Base-by-base conservation (phyloP, 257 asterid species). In the Solanum tarapatanum region DNA sequence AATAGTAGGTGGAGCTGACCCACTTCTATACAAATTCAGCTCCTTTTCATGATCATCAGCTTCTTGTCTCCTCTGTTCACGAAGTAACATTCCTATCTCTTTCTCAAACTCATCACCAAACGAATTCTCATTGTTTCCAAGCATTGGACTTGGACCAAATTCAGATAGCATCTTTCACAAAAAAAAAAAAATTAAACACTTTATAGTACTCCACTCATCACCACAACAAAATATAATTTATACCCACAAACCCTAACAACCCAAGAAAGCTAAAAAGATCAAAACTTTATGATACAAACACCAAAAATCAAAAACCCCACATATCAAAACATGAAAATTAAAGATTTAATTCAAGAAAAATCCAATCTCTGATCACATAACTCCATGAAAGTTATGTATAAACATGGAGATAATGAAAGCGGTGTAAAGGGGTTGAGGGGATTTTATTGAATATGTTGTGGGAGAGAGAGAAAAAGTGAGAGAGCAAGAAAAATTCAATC, bases 1-100 rank as follows among this genome's bases (percentile, higher is more conserved):
- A 70, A 97, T 96, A 84, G 99, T 97, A 37, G 99, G 99, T 21
- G 99, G 99, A 74, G 99, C 99, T 28, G 99, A 97, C 82, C 99
- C 99, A 89, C 99, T 97, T 91, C 99, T 92, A 83, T 88, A 97
- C 93, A 97, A 89, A 91, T 96, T 97, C 89, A 95, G 94, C 93
- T 97, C 99, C 91, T 91, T 96, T 86, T 96, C 99, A 69, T 51
- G 96, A 90, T 96, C 99, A 93, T 93, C 98, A n/a, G 93, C 92
- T 28, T 93, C 98, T 19, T 91, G 95, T 86, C 96, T 89, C 88
- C 96, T 82, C 92, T 91, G 97, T 33, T 95, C 99, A 23, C 94
- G 93, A 79, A 95, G 97, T 90, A 94, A 70, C 82, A 92, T 24
- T 33, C 98, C 96, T 86, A 94, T 89, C 92, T 97, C 99, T 88